Percentiles rank a stretch among this genome's conserved stretches.
Evolutionary conservation across 2,329 filamentous ascomycete genomes (phyloP).

Genomic region (Didymella exigua): DNA sequence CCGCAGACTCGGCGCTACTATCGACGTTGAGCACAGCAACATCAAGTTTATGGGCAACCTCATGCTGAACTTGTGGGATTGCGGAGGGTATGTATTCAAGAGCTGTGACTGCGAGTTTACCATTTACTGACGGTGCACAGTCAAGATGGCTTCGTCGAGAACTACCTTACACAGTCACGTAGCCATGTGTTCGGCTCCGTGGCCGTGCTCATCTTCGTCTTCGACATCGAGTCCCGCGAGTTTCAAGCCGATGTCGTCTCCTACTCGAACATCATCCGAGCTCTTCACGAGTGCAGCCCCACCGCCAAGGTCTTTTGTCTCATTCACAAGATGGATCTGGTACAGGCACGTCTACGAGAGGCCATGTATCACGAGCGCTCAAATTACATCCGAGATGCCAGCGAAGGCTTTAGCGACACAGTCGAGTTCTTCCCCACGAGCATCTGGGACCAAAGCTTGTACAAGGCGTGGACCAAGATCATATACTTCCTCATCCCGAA

Average conservation of each 20-base stretch:
- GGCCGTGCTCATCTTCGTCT: slow-evolving; percentile 97
- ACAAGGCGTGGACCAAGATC: slow-evolving; percentile 97
- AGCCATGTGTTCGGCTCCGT: slow-evolving; percentile 97
- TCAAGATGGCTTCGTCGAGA: slow-evolving; percentile 98
- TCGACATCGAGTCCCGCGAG: slow-evolving; percentile 96
- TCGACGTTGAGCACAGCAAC: slow-evolving; percentile 97
- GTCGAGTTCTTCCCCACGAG: slow-evolving; percentile 91
- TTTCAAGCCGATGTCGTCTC: slow-evolving; percentile 91
- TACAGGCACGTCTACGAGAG: slow-evolving; percentile 78
- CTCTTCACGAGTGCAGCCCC: slow-evolving; percentile 82
- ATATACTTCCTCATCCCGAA: slow-evolving; percentile 99
- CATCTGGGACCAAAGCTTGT: slow-evolving; percentile 98
- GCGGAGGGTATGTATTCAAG: slow-evolving; percentile 70
- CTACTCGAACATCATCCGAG: slow-evolving; percentile 87
- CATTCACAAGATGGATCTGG: slow-evolving; percentile 98
- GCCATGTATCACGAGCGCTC: slow-evolving; percentile 85
- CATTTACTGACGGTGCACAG: slow-evolving; percentile 51
- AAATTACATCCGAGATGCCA: slow-evolving; percentile 75
- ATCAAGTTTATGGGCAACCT: slow-evolving; percentile 99
- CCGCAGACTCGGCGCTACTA: slow-evolving; percentile 87
- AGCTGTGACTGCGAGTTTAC: neutral
- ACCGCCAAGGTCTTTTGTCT: slow-evolving; percentile 88
- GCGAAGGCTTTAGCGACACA: slow-evolving; percentile 65
- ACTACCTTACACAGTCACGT: slow-evolving; percentile 93
- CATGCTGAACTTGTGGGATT: slow-evolving; percentile 98